A percentile compares a stretch with the other conserved stretches of the same genome.
Conservation (phyloP, 495 filamentous ascomycete species). For the Penicillium cataractarum region DNA sequence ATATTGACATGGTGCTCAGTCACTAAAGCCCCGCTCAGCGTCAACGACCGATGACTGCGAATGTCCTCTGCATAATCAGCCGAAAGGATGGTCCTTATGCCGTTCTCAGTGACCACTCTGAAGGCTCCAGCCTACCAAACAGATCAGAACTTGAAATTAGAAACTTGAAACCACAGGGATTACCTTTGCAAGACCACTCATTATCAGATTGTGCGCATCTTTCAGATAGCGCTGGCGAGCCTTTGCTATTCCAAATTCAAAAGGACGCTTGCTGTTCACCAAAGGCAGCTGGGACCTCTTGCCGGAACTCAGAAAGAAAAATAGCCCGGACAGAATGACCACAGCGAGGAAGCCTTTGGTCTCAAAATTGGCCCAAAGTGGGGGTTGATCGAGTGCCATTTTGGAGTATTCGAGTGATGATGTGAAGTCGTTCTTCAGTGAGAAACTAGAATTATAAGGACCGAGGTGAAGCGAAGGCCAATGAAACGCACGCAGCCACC, state of each 20-base stretch:
- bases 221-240: not conserved
- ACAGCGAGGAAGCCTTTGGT: not conserved
- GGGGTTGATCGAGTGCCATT: not conserved
- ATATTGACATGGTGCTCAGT: not conserved
- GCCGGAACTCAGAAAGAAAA: not conserved
- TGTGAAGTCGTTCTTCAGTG: not conserved
- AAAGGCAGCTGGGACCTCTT: not conserved
- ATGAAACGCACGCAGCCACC: not conserved
- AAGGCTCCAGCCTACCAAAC: not conserved
- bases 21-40: not conserved
- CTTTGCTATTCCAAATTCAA: not conserved
- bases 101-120: not conserved
- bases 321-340: not conserved
- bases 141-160: not conserved
- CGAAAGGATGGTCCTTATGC: not conserved
- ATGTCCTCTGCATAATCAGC: not conserved
- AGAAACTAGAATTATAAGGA: not conserved
- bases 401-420: not conserved
- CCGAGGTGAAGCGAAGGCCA: too few relatives aligned
- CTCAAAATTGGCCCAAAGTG: not conserved
- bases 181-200: not conserved
- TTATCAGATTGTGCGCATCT: not conserved
- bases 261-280: not conserved
- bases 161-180: not conserved
- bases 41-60: not conserved